A percentile compares a stretch with the other conserved stretches of the same genome.
Conservation (phyloP, 352 stramenopile species). For the Poterioochromonas sp. region DNA sequence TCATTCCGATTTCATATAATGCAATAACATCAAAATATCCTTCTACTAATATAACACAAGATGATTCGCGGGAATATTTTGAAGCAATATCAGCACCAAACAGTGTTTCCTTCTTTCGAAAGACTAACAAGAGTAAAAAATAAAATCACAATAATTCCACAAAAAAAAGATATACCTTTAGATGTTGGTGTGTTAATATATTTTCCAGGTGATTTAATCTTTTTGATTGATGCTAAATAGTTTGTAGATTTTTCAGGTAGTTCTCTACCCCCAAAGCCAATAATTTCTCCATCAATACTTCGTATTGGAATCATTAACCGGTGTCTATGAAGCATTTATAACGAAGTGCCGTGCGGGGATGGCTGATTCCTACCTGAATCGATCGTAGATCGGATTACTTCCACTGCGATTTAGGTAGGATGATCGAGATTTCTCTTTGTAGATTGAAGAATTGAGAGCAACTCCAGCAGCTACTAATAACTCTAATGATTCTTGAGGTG, state of each 20-base stretch:
- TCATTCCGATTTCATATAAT: constrained; percentile 51
- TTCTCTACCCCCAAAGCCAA: constrained; percentile 61
- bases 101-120: constrained; percentile 58
- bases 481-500: neutral
- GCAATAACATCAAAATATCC: constrained; percentile 66
- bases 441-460: neutral
- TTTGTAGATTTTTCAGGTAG: constrained; percentile 3
- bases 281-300: constrained; percentile 47
- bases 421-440: neutral
- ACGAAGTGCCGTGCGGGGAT: neutral
- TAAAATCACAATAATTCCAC: no score
- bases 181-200: constrained; percentile 15
- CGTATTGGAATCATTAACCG: constrained; percentile 46
- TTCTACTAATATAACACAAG: constrained; percentile 52
- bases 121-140: constrained; percentile 51
- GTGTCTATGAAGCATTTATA: constrained; percentile 36
- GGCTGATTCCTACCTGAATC: neutral
- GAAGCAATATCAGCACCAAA: constrained; percentile 51
- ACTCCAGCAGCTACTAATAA: neutral
- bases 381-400: neutral
- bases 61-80: neutral
- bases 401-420: neutral
- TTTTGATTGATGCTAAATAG: neutral
- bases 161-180: no score
- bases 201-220: neutral